Conservation (phyloP, 495 filamentous ascomycete genomes). For the Choiromyces venosus region DNA sequence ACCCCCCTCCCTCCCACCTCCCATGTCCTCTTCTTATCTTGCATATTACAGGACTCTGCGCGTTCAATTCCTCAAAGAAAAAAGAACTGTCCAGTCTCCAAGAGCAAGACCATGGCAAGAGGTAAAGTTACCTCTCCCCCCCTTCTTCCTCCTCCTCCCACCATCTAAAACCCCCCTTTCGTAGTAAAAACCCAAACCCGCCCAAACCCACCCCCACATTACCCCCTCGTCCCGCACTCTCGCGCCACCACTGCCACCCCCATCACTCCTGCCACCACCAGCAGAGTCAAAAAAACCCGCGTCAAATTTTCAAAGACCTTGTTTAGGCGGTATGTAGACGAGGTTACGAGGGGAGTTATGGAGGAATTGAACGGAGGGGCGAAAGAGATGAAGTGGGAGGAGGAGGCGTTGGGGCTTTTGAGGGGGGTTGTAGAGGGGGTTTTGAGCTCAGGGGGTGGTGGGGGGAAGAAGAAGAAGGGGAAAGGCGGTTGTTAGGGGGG, state of each 20-base stretch:
- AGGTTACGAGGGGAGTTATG: neutral
- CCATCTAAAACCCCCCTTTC: neutral
- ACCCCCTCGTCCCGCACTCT: neutral
- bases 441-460: too few relatives aligned
- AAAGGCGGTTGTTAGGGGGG: too few relatives aligned
- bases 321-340: neutral
- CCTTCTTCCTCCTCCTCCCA: fast-evolving
- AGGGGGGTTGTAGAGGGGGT: neutral
- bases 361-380: neutral
- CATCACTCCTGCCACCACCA: too few relatives aligned
- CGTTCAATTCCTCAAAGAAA: neutral
- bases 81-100: neutral
- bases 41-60: neutral
- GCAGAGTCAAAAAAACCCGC: neutral
- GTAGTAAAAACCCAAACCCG: neutral
- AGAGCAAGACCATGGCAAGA: neutral
- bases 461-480: too few relatives aligned
- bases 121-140: neutral
- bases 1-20: neutral
- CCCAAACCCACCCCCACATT: neutral
- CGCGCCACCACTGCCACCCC: neutral
- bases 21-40: neutral
- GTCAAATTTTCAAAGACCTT: neutral
- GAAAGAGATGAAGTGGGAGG: neutral
- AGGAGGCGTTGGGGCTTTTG: neutral